Conservation (phyloP, 495 filamentous ascomycete species). For the Penicillium goetzii region DNA sequence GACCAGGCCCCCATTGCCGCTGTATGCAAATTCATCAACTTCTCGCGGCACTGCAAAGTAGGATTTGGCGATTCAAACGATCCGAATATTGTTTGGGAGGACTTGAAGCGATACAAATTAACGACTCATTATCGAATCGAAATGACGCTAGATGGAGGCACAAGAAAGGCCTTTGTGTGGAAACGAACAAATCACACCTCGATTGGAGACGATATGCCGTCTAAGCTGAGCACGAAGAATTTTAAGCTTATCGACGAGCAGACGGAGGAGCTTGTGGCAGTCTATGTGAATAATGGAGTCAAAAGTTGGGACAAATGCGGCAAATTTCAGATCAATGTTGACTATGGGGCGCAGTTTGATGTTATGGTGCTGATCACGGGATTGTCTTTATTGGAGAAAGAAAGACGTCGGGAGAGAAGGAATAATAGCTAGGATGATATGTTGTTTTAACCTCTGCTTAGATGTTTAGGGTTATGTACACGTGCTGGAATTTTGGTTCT, state of each 20-base stretch:
- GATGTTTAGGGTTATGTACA: too few relatives aligned
- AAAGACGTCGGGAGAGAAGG: slow-evolving; percentile 2
- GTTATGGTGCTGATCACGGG: neutral
- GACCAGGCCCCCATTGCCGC: slow-evolving; percentile 10
- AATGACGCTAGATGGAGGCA: neutral
- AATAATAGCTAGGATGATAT: neutral
- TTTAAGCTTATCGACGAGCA: neutral
- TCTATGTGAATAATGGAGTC: neutral
- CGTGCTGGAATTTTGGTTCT: too few relatives aligned
- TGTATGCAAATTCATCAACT: slow-evolving; percentile 16
- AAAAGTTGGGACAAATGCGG: slow-evolving; percentile 1
- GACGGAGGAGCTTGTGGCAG: neutral
- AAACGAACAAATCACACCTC: neutral
- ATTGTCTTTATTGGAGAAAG: neutral
- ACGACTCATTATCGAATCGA: neutral
- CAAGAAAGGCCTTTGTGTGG: neutral
- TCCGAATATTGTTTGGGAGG: neutral
- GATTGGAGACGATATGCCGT: neutral
- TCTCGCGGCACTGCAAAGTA: slow-evolving; percentile 8
- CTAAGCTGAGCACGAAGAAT: slow-evolving; percentile 2
- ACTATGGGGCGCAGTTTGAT: neutral
- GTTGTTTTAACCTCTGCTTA: too few relatives aligned
- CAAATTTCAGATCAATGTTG: neutral
- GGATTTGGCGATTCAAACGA: slow-evolving; percentile 1
- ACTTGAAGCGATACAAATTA: slow-evolving; percentile 1